A percentile compares a stretch with the other conserved stretches of the same genome.
These are phyloP conservation scores for Penicillium bovifimosum DNA, from an alignment of 495 filamentous ascomycete genomes.

Conservation along the genomic window DNA sequence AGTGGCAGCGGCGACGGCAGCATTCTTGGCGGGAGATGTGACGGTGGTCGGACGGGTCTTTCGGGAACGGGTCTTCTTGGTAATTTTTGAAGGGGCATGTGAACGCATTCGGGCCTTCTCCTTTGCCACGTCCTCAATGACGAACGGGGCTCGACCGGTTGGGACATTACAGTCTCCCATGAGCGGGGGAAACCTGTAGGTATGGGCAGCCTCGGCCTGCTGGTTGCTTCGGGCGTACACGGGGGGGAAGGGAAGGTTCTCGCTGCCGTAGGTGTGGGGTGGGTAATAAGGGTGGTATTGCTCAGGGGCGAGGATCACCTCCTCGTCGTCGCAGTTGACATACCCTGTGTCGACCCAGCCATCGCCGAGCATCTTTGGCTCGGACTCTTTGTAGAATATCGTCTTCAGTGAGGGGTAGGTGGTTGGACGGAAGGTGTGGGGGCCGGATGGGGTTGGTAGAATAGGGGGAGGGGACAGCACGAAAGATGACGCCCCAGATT, in stretches of 20 bases:
- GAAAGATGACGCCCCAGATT: too few species aligned
- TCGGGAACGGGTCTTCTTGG: conserved; percentile 4
- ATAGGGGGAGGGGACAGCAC: too few species aligned
- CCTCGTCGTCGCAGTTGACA: conserved; percentile 32
- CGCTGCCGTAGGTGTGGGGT: conserved; percentile 27
- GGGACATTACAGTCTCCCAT: conserved; percentile 38
- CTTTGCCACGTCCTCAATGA: conserved; percentile 13
- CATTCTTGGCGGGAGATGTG: not conserved
- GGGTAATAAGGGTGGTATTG: conserved; percentile 25
- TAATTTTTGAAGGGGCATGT: not conserved
- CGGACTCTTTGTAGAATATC: too few species aligned
- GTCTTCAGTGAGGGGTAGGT: too few species aligned
- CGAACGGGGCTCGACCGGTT: conserved; percentile 6
- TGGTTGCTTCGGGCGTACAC: conserved; percentile 24
- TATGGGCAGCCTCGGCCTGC: conserved; percentile 26
- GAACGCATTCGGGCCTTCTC: conserved; percentile 4
- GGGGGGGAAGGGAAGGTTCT: conserved; percentile 30
- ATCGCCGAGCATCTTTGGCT: conserved; percentile 20
- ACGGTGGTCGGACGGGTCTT: conserved; percentile 7
- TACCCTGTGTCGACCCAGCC: conserved; percentile 35
- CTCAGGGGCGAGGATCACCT: conserved; percentile 22
- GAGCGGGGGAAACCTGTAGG: conserved; percentile 37
- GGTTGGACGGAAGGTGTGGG: too few species aligned
- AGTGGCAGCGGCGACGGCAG: too few species aligned
- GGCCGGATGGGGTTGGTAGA: too few species aligned